Percentiles rank a stretch among this genome's conserved stretches.
phyloP scores from a whole-genome alignment of 495 filamentous ascomycete genomes.

The Aspergillus mulundensis region DNA sequence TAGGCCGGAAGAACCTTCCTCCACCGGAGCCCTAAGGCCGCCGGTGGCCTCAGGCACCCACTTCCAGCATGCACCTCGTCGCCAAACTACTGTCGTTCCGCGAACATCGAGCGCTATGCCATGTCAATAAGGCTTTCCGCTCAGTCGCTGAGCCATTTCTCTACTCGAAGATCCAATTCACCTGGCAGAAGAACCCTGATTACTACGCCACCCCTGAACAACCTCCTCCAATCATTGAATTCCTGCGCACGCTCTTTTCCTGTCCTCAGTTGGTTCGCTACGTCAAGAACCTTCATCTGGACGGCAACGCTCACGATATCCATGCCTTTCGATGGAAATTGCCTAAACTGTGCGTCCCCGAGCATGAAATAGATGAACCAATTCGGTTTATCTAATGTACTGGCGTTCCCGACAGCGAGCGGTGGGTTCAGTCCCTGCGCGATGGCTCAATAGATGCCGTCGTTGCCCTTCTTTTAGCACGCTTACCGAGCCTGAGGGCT shows the following conservation, averaged over 20 bases:
- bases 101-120: conserved; percentile 11
- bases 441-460: conserved; percentile 18
- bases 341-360: conserved; percentile 7
- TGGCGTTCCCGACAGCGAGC: conserved; percentile 12
- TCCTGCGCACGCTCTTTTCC: conserved; percentile 16
- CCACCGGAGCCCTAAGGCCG: too few relatives aligned
- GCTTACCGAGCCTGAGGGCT: conserved; percentile 11
- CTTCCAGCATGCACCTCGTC: too few relatives aligned
- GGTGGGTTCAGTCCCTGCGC: conserved; percentile 16
- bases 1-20: too few relatives aligned
- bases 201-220: background rate
- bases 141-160: conserved; percentile 16
- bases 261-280: conserved; percentile 19
- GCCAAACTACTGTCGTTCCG: conserved; percentile 13
- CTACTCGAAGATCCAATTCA: conserved; percentile 19
- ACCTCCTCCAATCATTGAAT: conserved; percentile 14
- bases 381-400: conserved; percentile 13
- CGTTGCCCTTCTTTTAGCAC: conserved; percentile 19
- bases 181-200: conserved; percentile 2
- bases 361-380: conserved; percentile 10
- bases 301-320: background rate
- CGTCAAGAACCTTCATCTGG: conserved; percentile 12
- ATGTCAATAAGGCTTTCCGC: conserved; percentile 11
- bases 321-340: background rate
- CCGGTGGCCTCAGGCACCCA: too few relatives aligned